Base-by-base conservation (phyloP, 345 rosid genomes). In the Trapa bicornis region DNA sequence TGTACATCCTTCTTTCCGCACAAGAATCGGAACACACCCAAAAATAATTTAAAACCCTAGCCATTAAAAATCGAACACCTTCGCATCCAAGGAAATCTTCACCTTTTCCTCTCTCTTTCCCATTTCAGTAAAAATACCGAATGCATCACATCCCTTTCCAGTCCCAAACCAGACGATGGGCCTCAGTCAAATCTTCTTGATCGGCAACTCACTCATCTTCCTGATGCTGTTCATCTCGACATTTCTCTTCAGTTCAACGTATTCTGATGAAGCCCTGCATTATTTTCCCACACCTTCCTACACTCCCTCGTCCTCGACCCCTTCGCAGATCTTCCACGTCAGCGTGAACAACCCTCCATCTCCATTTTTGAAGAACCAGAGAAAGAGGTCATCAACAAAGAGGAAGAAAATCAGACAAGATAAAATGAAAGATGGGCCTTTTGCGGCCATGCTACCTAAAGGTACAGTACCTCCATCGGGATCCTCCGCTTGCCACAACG, bases 381-480 rank as follows among this genome's bases (percentile, higher is more conserved):
- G 60, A 47, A 68, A 32, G 58, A 78, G 42, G 61, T 64, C 35
- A 58, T 42, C 1, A 41, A n/a, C 12, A 66, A 73, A 39, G 66
- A 10, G 73, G 76, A 73, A 69, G 74, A 53, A 39, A 54, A 22
- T 22, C 29, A 39, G 36, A 32, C 48, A 32, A 10, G 54, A 65
- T 39, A 65, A 22, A 15, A 14, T 33, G 33, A 70, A 37, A 35
- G 16, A 50, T 33, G 73, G 80, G 69, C 70, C 79, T 39, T 81
- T 80, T 73, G 74, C 83, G 1, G 87, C 68, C 47, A 86, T 86
- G 91, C 84, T 86, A 14, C 91, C 91, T 0, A 82, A 81, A 73
- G 91, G 88, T n/a, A 38, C 53, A 1, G 79, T 84, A 41, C 88
- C 91, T 65, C 88, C 88, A 66, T 86, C 91, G 10, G 82, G 87